Conservation (phyloP, 345 rosid species). For the Corchorus capsularis region DNA sequence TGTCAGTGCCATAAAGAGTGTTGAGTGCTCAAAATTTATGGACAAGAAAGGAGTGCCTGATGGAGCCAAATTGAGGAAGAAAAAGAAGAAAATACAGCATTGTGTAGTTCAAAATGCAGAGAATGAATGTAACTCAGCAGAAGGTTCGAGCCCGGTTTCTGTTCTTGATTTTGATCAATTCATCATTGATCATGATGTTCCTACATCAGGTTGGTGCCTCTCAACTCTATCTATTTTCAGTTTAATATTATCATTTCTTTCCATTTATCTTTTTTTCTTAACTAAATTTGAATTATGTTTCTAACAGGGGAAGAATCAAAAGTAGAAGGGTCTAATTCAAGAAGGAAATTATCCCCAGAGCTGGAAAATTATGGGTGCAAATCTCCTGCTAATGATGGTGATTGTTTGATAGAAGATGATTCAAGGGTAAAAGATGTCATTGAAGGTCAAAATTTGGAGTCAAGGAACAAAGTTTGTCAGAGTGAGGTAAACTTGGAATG, state of each 20-base stretch:
- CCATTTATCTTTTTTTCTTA: neutral
- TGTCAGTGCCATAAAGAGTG: neutral
- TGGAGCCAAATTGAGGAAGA: slow-evolving; percentile 31
- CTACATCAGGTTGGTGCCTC: slow-evolving; percentile 42
- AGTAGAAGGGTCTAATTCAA: slow-evolving; percentile 26
- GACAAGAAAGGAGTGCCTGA: slow-evolving; percentile 5
- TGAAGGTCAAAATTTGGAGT: slow-evolving; percentile 20
- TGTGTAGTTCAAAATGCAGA: slow-evolving; percentile 30
- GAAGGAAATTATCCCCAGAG: slow-evolving; percentile 25
- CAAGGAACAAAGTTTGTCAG: slow-evolving; percentile 12
- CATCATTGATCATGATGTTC: slow-evolving; percentile 35
- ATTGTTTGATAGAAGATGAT: slow-evolving; percentile 12
- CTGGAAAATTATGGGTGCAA: slow-evolving; percentile 12
- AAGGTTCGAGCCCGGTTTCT: slow-evolving; percentile 84
- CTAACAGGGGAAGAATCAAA: slow-evolving; percentile 26
- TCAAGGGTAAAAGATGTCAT: slow-evolving; percentile 6
- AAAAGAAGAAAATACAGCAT: slow-evolving; percentile 19
- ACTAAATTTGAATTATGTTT: neutral
- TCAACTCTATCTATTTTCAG: neutral
- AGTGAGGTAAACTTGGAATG: slow-evolving; percentile 14
- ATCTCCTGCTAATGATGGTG: slow-evolving; percentile 13
- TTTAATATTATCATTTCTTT: neutral
- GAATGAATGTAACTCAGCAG: slow-evolving; percentile 49
- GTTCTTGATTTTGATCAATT: slow-evolving; percentile 73
- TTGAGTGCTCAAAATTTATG: neutral